Base-by-base conservation (phyloP, 306 rosid species). In the Acacia crassicarpa region DNA sequence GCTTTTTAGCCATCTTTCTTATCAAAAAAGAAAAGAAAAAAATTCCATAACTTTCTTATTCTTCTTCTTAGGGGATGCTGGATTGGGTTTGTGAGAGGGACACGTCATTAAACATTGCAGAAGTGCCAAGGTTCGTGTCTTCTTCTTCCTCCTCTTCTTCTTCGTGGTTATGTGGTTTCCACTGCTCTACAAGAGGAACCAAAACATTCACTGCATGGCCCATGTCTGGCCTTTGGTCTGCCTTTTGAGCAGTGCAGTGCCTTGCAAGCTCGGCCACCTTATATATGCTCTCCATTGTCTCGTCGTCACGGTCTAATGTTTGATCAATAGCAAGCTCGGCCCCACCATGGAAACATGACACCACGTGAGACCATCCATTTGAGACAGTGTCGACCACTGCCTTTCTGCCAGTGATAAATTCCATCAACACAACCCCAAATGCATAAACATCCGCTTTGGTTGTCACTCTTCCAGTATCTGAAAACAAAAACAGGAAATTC, bases 391-490 rank as follows among this genome's bases (percentile, higher is more conserved):
- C 97, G 49, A 90, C 97, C 73, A 93, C 79, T 7, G 98, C 98
- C 82, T 56, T 93, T 78, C 98, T 87, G 25, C 98, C 98, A 0
- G 91, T 91, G 46, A 93, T 81, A 58, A 93, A 74, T 77, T 93
- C 98, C 98, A 93, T 93, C 82, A 93, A 81, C 65, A 93, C 97
- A 74, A 93, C 97, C 56, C 98, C 98, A 62, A 91, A 93, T 35
- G 98, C 98, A 20, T 91, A 93, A 2, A 93, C 98, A 62, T 93
- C 98, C 19, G 90, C 98, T 86, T 93, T 91, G 23, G 97, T 93
- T 3, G 98, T 93, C 65, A 93, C 98, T 86, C 98, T 91, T 74
- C 98, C 98, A 0, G 98, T 93, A 33, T 94, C 98, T 93, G 87
- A 58, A 53, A 27, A 81, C 62, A 76, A 71, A 75, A 82, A 74